Conservation (phyloP, 2,329 filamentous ascomycete genomes). For the Fonsecaea monophora region DNA sequence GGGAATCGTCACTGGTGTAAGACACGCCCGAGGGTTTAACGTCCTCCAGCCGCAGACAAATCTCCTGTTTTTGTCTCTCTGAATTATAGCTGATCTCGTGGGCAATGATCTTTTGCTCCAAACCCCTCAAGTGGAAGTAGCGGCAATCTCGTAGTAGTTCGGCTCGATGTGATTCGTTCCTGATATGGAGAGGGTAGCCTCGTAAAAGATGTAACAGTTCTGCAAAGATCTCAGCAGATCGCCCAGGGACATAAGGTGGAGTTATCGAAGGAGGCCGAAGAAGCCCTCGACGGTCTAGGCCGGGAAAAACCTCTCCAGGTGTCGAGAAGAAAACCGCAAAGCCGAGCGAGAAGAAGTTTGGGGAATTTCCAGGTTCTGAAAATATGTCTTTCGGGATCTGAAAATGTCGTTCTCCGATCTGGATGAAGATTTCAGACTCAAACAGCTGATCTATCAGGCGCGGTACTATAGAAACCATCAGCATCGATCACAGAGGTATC, state of each 20-base stretch:
- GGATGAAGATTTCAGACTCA: slow-evolving; percentile 89
- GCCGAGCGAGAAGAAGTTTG: slow-evolving; percentile 93
- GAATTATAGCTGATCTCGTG: slow-evolving; percentile 79
- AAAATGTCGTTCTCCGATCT: slow-evolving; percentile 85
- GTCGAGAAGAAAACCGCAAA: slow-evolving; percentile 87
- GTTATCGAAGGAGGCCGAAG: slow-evolving; percentile 85
- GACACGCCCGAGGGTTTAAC: slow-evolving; percentile 85
- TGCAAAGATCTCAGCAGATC: slow-evolving; percentile 81
- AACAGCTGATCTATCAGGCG: slow-evolving; percentile 89
- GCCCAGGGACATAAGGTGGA: slow-evolving; percentile 79
- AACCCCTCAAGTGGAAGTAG: slow-evolving; percentile 90
- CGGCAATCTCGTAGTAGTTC: slow-evolving; percentile 83
- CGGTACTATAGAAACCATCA: slow-evolving; percentile 66
- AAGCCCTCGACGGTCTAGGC: slow-evolving; percentile 76
- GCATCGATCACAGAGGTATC: slow-evolving; percentile 1
- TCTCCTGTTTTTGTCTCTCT: slow-evolving; percentile 71
- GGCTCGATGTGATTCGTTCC: slow-evolving; percentile 75
- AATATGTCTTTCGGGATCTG: slow-evolving; percentile 90
- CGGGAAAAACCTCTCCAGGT: slow-evolving; percentile 82
- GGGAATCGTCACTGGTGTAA: slow-evolving; percentile 60
- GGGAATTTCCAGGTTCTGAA: slow-evolving; percentile 82
- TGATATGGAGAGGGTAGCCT: slow-evolving; percentile 81
- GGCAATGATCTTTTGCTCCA: slow-evolving; percentile 85
- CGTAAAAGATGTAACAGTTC: slow-evolving; percentile 82
- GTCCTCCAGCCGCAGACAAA: slow-evolving; percentile 79